Evolutionary conservation across 148 eudicot genomes (phyloP).

Genomic region (Euryodendron excelsum): DNA sequence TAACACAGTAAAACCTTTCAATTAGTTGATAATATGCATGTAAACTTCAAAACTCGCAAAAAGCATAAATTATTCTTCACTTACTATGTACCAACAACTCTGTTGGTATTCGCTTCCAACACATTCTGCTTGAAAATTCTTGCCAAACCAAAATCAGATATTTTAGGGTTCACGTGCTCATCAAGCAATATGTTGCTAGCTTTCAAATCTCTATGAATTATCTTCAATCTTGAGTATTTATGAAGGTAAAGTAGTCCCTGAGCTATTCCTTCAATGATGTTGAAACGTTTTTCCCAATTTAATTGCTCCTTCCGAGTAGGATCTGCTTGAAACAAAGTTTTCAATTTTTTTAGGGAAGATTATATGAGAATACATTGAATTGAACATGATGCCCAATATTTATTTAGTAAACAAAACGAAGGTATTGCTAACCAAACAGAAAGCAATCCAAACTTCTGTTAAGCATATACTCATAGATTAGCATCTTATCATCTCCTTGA

Average conservation of each 20-base stretch:
- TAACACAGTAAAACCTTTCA: neutral
- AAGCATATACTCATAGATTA: conserved; percentile 24
- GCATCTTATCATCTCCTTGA: conserved; percentile 24
- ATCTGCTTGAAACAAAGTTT: neutral
- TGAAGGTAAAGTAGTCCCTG: conserved; percentile 37
- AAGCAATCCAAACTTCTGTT: conserved; percentile 24
- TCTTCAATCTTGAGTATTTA: conserved; percentile 23
- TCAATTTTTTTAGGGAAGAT: neutral
- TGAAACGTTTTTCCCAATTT: conserved; percentile 23
- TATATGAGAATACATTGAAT: neutral
- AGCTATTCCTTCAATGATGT: conserved; percentile 31
- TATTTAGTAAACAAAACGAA: neutral
- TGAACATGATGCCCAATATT: neutral
- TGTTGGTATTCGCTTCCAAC: conserved; percentile 22
- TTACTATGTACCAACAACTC: conserved; percentile 31
- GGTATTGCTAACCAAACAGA: conserved; percentile 22
- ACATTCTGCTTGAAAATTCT: conserved; percentile 28
- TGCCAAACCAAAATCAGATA: conserved; percentile 40
- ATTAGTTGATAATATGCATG: neutral
- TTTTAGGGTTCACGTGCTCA: conserved; percentile 29
- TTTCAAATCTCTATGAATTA: conserved; percentile 32
- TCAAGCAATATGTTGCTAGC: conserved; percentile 31
- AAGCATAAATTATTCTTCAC: neutral
- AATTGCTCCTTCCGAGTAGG: conserved; percentile 3
- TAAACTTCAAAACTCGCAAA: too few species aligned